Percentiles rank a stretch among this genome's conserved stretches.
Conservation (phyloP, 495 filamentous ascomycete species). For the Neurospora discreta region DNA sequence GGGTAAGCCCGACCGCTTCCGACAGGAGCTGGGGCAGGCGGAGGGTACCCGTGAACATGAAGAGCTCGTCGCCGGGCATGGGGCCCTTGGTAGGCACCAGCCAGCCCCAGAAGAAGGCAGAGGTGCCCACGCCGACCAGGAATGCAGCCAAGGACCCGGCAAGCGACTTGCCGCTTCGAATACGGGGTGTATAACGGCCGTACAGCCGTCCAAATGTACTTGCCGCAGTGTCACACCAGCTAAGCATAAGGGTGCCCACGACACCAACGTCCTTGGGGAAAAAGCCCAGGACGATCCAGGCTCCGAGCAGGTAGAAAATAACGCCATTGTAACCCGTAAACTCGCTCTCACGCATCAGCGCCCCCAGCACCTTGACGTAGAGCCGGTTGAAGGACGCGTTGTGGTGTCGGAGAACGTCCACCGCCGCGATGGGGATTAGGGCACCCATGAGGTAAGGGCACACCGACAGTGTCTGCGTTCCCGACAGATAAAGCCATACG, state of each 20-base stretch:
- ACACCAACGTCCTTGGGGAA: conserved; percentile 93
- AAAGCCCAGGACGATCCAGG: conserved; percentile 73
- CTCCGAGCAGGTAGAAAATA: conserved; percentile 88
- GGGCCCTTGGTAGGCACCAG: conserved; percentile 59
- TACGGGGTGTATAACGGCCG: conserved; percentile 73
- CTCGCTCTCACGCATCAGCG: conserved; percentile 93
- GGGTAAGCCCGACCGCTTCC: conserved; percentile 36
- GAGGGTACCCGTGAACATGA: conserved; percentile 72
- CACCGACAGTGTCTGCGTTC: conserved; percentile 60
- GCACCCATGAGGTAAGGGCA: conserved; percentile 73
- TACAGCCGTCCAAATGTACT: conserved; percentile 84
- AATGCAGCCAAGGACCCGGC: conserved; percentile 81
- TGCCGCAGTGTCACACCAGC: conserved; percentile 96
- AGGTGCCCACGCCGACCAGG: conserved; percentile 66
- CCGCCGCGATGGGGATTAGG: conserved; percentile 77
- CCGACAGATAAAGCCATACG: conserved; percentile 67
- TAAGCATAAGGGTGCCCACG: conserved; percentile 77
- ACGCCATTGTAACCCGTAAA: conserved; percentile 90
- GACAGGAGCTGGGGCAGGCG: conserved; percentile 46
- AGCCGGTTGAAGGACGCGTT: conserved; percentile 70
- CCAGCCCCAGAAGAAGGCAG: conserved; percentile 78
- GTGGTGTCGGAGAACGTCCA: conserved; percentile 72
- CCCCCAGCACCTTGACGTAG: conserved; percentile 75
- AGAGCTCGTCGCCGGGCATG: conserved; percentile 56
- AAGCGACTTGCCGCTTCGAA: conserved; percentile 80